Percentiles rank a stretch among this genome's conserved stretches.
Evolutionary conservation across 257 asterid species (phyloP).

Genomic region (Solanum rostratum): DNA sequence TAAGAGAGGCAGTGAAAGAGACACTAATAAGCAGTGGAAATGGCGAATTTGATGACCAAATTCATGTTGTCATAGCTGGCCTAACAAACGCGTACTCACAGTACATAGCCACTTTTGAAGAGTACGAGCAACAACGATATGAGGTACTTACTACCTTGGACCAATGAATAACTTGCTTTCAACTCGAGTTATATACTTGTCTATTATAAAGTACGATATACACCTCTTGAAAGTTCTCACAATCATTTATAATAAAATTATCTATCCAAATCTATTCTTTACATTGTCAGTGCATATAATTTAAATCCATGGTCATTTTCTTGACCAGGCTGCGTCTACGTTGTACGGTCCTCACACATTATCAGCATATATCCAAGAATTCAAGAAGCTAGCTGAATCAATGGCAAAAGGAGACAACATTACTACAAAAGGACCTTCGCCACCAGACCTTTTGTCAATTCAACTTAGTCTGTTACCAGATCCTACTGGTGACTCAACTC

Average conservation of each 20-base stretch:
- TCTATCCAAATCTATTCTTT: neutral
- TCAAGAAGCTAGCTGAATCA: constrained; percentile 40
- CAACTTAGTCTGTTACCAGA: constrained; percentile 30
- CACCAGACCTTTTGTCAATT: constrained; percentile 43
- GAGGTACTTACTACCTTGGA: constrained; percentile 25
- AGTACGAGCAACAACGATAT: constrained; percentile 45
- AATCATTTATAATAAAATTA: neutral
- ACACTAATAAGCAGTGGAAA: constrained; percentile 28
- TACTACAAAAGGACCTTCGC: constrained; percentile 21
- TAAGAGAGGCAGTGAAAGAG: constrained; percentile 50
- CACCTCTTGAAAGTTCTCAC: neutral
- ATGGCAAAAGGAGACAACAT: constrained; percentile 27
- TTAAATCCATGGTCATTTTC: neutral
- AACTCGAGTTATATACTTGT: neutral
- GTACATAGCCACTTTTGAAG: constrained; percentile 44
- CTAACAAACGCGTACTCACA: constrained; percentile 50
- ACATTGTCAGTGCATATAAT: neutral
- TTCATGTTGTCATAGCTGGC: constrained; percentile 44
- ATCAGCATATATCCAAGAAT: constrained; percentile 61
- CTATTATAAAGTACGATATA: neutral
- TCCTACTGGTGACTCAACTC: constrained; percentile 44
- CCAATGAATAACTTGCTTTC: neutral
- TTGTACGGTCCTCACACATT: constrained; percentile 56
- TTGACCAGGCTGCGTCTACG: constrained; percentile 46
- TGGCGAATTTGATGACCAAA: constrained; percentile 26